Percentiles rank a stretch among this genome's conserved stretches.
These are phyloP conservation scores for Leucogyrophana mollusca DNA, from an alignment of 768 basidiomycete species.

Conservation along the genomic window DNA sequence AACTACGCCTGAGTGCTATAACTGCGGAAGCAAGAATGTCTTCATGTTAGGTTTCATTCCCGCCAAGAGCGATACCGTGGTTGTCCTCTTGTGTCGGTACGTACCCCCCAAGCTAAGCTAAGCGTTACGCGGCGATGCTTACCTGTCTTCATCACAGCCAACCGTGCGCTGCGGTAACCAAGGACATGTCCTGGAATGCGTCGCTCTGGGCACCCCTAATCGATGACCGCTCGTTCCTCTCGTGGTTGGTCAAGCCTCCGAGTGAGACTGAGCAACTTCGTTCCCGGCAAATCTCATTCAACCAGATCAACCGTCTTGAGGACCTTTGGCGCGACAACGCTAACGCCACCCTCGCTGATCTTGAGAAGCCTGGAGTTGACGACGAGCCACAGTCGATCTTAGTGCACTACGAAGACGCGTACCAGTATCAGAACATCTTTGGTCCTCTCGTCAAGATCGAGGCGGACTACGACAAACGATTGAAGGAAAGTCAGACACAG, in stretches of 20 bases:
- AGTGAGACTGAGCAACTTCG: slow-evolving; percentile 94
- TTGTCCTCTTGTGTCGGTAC: slow-evolving; percentile 93
- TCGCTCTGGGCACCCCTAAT: slow-evolving; percentile 98
- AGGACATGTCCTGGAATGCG: slow-evolving; percentile 99
- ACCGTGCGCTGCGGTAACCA: slow-evolving; percentile 95
- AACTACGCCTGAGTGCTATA: slow-evolving; percentile 98
- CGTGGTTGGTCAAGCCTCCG: slow-evolving; percentile 97
- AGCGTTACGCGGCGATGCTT: slow-evolving; percentile 4
- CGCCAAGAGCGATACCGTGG: slow-evolving; percentile 98
- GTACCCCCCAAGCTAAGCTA: slow-evolving; percentile 31
- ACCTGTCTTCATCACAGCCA: slow-evolving; percentile 53
- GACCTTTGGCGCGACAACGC: slow-evolving; percentile 98
- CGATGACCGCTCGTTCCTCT: slow-evolving; percentile 97
- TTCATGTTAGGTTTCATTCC: slow-evolving; percentile 99
- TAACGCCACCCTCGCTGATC: slow-evolving; percentile 90
- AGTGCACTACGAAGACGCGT: slow-evolving; percentile 94
- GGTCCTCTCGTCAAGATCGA: slow-evolving; percentile 99
- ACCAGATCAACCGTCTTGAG: slow-evolving; percentile 95
- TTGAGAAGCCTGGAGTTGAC: slow-evolving; percentile 96
- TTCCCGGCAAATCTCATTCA: slow-evolving; percentile 95
- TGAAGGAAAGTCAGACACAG: slow-evolving; percentile 99
- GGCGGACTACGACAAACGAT: slow-evolving; percentile 96
- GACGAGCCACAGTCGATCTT: slow-evolving; percentile 95
- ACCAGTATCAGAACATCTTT: slow-evolving; percentile 99
- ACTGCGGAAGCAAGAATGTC: slow-evolving; percentile 98